Conservation (phyloP, 2,329 filamentous ascomycete genomes). For the Epicoccum sorghinum region DNA sequence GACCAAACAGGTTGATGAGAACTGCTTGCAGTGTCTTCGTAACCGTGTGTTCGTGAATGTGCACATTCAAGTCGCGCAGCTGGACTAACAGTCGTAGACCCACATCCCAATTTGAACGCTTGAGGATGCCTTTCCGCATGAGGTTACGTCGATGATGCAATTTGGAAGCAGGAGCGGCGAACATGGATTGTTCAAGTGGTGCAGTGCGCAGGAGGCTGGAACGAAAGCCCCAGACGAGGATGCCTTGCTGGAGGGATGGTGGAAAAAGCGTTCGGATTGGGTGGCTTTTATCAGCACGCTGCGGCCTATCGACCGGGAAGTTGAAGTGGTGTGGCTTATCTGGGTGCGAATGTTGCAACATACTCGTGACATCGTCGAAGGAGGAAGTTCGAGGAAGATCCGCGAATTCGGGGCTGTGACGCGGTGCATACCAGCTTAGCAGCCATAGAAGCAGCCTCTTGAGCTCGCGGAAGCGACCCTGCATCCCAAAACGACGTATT, state of each 20-base stretch:
- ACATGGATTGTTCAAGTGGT: constrained; percentile 31
- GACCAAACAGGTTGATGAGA: constrained; percentile 40
- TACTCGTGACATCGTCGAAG: constrained; percentile 26
- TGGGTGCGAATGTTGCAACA: constrained; percentile 23
- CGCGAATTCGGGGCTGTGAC: constrained; percentile 23
- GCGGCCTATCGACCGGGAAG: constrained; percentile 16
- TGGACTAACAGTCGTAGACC: constrained; percentile 37
- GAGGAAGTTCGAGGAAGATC: constrained; percentile 30
- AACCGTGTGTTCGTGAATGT: constrained; percentile 34
- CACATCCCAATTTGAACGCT: constrained; percentile 33
- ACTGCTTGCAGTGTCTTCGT: constrained; percentile 34
- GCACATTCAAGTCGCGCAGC: constrained; percentile 37
- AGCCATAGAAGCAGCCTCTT: constrained; percentile 61
- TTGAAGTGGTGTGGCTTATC: constrained; percentile 25
- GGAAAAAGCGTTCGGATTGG: constrained; percentile 39
- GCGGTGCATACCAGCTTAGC: constrained; percentile 46
- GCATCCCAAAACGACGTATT: constrained; percentile 65
- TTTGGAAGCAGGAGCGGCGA: constrained; percentile 25
- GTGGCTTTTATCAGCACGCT: constrained; percentile 20
- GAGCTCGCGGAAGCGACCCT: constrained; percentile 58
- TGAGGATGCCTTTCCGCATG: constrained; percentile 22
- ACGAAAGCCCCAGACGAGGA: constrained; percentile 45
- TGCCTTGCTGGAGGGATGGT: constrained; percentile 31
- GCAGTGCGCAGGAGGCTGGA: constrained; percentile 34
- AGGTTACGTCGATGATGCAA: constrained; percentile 33